Percentiles rank a stretch among this genome's conserved stretches.
Evolutionary conservation across 2,329 filamentous ascomycete species (phyloP).

Genomic region (Paecilomyces niveus): DNA sequence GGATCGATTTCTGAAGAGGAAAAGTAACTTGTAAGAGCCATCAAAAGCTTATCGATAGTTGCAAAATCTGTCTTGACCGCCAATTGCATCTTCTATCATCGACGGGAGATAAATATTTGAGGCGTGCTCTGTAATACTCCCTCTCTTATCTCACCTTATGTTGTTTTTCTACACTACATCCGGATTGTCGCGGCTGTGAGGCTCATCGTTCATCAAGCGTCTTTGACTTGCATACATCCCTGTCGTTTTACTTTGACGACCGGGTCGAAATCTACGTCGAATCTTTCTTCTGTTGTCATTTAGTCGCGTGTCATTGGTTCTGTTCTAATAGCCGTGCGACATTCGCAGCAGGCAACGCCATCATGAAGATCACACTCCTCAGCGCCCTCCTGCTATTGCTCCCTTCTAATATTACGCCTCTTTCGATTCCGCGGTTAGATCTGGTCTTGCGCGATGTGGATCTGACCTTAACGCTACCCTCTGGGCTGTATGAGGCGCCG

Average conservation of each 20-base stretch:
- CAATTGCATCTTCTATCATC: not conserved
- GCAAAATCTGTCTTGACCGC: not conserved
- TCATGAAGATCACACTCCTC: constrained; percentile 25
- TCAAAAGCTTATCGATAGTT: not conserved
- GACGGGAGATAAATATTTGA: not conserved
- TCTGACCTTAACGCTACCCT: constrained; percentile 1
- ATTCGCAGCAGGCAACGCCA: constrained; percentile 1
- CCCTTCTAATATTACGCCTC: constrained; percentile 18
- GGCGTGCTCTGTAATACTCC: not conserved
- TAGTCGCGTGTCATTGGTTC: not conserved
- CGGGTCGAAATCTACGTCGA: too few relatives aligned
- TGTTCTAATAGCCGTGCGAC: not conserved
- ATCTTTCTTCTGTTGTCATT: too few relatives aligned
- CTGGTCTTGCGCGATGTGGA: constrained; percentile 13
- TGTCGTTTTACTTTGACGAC: not conserved
- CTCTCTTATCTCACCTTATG: not conserved
- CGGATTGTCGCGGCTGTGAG: not conserved
- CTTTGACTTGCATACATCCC: not conserved
- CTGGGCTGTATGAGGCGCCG: constrained; percentile 8
- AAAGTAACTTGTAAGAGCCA: not conserved
- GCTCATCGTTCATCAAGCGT: not conserved
- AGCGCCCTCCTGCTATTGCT: constrained; percentile 22
- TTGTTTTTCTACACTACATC: not conserved
- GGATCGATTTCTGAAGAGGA: not conserved
- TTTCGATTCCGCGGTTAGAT: constrained; percentile 18